Percentiles rank a stretch among this genome's conserved stretches.
phyloP scores from a whole-genome alignment of 2,329 filamentous ascomycete species.

The Pseudogymnoascus sp. region DNA sequence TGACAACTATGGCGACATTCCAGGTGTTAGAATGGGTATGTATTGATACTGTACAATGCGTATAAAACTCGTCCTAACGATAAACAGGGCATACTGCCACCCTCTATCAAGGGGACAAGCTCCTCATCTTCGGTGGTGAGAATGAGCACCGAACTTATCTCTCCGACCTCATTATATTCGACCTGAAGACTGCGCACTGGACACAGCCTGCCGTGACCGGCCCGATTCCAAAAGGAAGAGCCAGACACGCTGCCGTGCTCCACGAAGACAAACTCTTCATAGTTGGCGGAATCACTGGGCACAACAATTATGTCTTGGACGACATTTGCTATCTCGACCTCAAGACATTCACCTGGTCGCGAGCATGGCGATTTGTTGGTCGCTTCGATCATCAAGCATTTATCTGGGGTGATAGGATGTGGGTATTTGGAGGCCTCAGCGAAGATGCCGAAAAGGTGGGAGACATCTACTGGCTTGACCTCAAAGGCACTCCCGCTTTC shows the following conservation, averaged over 20 bases:
- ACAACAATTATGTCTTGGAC: slow-evolving; percentile 86
- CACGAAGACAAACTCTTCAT: slow-evolving; percentile 97
- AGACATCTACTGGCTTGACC: slow-evolving; percentile 94
- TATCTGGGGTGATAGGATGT: slow-evolving; percentile 85
- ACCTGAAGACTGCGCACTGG: slow-evolving; percentile 91
- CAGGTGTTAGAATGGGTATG: slow-evolving; percentile 91
- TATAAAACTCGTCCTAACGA: slow-evolving; percentile 13
- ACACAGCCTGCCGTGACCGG: slow-evolving; percentile 84
- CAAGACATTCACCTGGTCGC: slow-evolving; percentile 96
- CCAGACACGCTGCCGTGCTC: slow-evolving; percentile 83
- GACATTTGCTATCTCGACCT: slow-evolving; percentile 96
- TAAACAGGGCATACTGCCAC: slow-evolving; percentile 81
- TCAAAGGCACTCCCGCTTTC: slow-evolving; percentile 84
- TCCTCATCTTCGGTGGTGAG: slow-evolving; percentile 96
- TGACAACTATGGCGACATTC: slow-evolving; percentile 97
- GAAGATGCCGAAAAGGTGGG: slow-evolving; percentile 96
- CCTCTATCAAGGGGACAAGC: slow-evolving; percentile 85
- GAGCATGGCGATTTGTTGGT: slow-evolving; percentile 89
- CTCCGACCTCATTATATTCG: slow-evolving; percentile 92
- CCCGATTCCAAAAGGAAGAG: slow-evolving; percentile 79
- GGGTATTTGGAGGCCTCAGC: slow-evolving; percentile 92
- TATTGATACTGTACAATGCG: slow-evolving; percentile 15
- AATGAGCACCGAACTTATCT: slow-evolving; percentile 96
- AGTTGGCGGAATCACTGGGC: slow-evolving; percentile 88
- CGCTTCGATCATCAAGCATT: slow-evolving; percentile 94